These are phyloP conservation scores for Blastocladiella emersonii DNA, from an alignment of 371 early-diverging fungal species.

Conservation along the genomic window DNA sequence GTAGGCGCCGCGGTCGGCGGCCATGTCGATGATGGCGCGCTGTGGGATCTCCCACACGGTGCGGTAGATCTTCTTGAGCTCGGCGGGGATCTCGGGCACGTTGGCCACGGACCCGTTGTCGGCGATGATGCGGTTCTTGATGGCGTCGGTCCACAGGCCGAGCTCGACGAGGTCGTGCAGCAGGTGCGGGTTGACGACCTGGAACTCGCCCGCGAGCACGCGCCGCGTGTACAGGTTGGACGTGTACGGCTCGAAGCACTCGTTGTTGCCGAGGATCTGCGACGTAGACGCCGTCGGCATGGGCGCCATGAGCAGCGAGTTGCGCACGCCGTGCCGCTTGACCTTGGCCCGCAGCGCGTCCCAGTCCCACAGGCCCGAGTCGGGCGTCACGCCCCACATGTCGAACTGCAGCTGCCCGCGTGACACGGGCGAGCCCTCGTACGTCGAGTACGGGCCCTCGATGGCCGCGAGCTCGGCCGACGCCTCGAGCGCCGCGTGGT, in stretches of 20 bases:
- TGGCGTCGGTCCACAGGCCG: slow-evolving; percentile 88
- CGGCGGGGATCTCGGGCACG: slow-evolving; percentile 70
- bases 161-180: slow-evolving; percentile 86
- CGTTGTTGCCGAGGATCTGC: slow-evolving; percentile 97
- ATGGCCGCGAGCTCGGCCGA: slow-evolving; percentile 82
- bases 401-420: slow-evolving; percentile 95
- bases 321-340: slow-evolving; percentile 85
- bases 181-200: slow-evolving; percentile 96
- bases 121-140: slow-evolving; percentile 95
- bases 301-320: slow-evolving; percentile 93
- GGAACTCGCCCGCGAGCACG: slow-evolving; percentile 98
- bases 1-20: slow-evolving; percentile 89
- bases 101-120: slow-evolving; percentile 89
- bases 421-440: slow-evolving; percentile 78
- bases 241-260: slow-evolving; percentile 98
- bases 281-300: slow-evolving; percentile 99
- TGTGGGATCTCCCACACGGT: slow-evolving; percentile 98
- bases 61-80: slow-evolving; percentile 93
- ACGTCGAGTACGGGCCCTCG: slow-evolving; percentile 81
- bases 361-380: slow-evolving; percentile 88
- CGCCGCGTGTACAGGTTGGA: slow-evolving; percentile 97
- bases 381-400: slow-evolving; percentile 68
- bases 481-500: slow-evolving; percentile 92
- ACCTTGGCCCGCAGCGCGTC: slow-evolving; percentile 66
- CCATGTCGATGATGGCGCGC: slow-evolving; percentile 46